Conservation (phyloP, 495 filamentous ascomycete species). For the Parmelia sp. region DNA sequence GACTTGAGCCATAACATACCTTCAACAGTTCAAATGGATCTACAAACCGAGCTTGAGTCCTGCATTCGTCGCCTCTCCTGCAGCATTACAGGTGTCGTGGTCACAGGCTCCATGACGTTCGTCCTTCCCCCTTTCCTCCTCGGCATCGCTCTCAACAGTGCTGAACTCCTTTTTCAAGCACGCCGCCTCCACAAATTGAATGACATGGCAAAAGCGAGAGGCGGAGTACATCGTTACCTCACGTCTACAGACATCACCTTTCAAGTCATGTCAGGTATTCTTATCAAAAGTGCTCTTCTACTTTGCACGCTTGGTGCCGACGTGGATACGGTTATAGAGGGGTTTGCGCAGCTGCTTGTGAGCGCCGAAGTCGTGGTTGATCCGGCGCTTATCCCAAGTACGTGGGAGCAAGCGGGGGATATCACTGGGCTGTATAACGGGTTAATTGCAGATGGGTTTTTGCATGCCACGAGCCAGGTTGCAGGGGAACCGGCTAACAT, state of each 20-base stretch:
- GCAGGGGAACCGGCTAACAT: background rate
- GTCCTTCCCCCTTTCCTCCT: background rate
- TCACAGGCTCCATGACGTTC: background rate
- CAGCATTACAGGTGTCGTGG: conserved; percentile 2
- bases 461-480: background rate
- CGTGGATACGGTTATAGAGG: background rate
- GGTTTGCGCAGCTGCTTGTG: conserved; percentile 2
- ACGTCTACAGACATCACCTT: conserved; percentile 1
- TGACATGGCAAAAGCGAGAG: background rate
- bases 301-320: background rate
- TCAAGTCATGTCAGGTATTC: background rate
- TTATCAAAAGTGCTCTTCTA: conserved; percentile 2
- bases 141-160: conserved; percentile 1
- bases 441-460: background rate
- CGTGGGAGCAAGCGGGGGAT: background rate
- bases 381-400: background rate
- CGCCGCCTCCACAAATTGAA: background rate
- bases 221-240: conserved; percentile 1
- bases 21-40: background rate
- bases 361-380: conserved; percentile 1
- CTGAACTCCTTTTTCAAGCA: background rate
- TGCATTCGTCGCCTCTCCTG: conserved; percentile 3
- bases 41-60: background rate
- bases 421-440: background rate
- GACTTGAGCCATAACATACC: background rate